phyloP scores from a whole-genome alignment of 75 land plant genomes.

The Cryptomeria japonica region DNA sequence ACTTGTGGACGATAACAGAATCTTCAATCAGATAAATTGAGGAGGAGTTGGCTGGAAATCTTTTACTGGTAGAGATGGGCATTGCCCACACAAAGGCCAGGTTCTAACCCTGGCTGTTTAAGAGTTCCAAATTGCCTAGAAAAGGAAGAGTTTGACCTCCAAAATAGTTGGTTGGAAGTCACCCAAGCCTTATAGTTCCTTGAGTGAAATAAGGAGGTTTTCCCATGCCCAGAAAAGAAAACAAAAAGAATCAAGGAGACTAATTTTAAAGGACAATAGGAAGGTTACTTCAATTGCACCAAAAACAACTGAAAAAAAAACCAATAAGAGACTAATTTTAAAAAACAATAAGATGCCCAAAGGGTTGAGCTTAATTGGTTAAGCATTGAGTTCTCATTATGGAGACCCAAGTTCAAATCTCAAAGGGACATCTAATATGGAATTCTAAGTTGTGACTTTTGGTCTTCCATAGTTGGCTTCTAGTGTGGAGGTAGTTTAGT shows the following conservation, averaged over 20 bases:
- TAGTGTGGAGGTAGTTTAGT: no score
- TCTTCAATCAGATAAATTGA: neutral
- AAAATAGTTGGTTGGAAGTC: neutral
- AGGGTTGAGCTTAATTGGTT: no score
- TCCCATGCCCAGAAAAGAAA: neutral
- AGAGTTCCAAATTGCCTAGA: neutral
- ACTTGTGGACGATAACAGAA: neutral
- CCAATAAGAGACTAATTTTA: neutral
- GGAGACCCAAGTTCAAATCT: no score
- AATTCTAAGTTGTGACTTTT: no score
- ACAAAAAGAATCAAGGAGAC: neutral
- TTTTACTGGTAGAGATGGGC: neutral
- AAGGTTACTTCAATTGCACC: neutral
- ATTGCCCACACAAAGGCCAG: neutral
- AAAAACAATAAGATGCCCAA: neutral
- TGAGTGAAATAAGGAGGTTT: neutral
- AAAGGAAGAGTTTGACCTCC: neutral
- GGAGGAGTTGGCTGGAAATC: neutral
- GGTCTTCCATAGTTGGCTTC: no score
- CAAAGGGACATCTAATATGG: no score
- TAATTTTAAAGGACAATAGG: neutral
- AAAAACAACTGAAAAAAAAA: neutral
- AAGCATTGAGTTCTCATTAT: no score
- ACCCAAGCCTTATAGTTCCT: no score
- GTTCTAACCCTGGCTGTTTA: neutral